These are phyloP conservation scores for Metarhizium guizhouense DNA, from an alignment of 2,329 filamentous ascomycete species.

Conservation along the genomic window DNA sequence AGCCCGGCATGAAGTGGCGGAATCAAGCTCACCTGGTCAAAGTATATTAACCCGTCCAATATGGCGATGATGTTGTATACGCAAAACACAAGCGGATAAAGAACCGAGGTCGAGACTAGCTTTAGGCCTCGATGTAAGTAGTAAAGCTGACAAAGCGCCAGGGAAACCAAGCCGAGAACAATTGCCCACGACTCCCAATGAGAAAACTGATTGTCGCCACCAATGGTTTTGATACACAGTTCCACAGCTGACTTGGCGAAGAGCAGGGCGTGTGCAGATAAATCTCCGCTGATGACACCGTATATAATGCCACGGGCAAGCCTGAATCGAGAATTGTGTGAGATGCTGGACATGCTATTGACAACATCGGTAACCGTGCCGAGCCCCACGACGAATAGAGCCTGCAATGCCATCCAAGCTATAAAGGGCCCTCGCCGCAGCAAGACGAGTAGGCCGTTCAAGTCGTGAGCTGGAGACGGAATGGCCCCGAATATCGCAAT, in stretches of 20 bases:
- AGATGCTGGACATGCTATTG: constrained; percentile 40
- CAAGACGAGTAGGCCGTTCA: constrained; percentile 71
- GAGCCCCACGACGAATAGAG: constrained; percentile 61
- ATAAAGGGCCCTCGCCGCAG: constrained; percentile 69
- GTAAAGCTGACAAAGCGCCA: constrained; percentile 87
- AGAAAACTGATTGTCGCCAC: constrained; percentile 86
- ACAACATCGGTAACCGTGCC: constrained; percentile 53
- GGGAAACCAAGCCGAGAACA: constrained; percentile 65
- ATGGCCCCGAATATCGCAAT: constrained; percentile 94
- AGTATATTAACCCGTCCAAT: constrained; percentile 93
- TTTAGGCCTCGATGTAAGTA: constrained; percentile 92
- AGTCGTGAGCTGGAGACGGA: constrained; percentile 80
- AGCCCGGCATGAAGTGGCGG: constrained; percentile 66
- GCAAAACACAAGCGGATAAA: constrained; percentile 97
- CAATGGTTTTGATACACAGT: constrained; percentile 76
- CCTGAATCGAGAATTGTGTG: constrained; percentile 57
- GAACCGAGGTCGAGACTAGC: constrained; percentile 85
- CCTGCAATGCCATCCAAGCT: constrained; percentile 79
- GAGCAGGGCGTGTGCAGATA: constrained; percentile 87
- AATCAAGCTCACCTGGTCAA: constrained; percentile 77
- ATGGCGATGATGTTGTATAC: constrained; percentile 99
- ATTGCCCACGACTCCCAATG: constrained; percentile 94
- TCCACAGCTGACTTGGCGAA: constrained; percentile 96
- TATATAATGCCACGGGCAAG: constrained; percentile 78
- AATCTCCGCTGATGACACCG: constrained; percentile 80